Base-by-base conservation (phyloP, 768 basidiomycete species). In the Collybiopsis confluens region DNA sequence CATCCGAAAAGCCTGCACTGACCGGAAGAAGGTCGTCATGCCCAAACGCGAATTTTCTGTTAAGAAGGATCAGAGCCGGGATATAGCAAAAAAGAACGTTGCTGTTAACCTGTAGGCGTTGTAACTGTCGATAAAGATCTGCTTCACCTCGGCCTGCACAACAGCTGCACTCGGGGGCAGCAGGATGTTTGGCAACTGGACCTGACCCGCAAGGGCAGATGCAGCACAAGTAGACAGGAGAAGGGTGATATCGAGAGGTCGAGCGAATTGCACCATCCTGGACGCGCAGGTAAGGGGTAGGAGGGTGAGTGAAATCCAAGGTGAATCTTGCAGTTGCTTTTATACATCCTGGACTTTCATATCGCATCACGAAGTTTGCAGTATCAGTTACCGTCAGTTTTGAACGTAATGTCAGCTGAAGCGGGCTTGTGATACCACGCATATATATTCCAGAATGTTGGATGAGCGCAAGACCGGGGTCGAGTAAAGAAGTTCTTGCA, bases 21-120 rank as follows among this genome's bases (percentile, higher is more conserved):
- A 59, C 24, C 11, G 61, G 61, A 18, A 47, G 18, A 30, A 64
- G 33, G 40, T 80, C 77, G 38, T 81, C 80, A 45, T 80, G 77
- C 3, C 78, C 76, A 57, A 70, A 80, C 0, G 80, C 80, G 53
- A 70, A 71, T 45, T 67, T 52, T 54, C 78, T 80, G 13, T 46
- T 13, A 33, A 5, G 30, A 26, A 37, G 1, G 9, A 10, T 1
- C 13, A 15, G 1, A 8, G 15, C 45, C 8, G 35, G 3, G 20
- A 8, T 20, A 8, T 1, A 18, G 7, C 20, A 18, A 30, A 18
- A 38, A 6, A 45, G 10, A 26, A 37, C 52, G 38, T 10, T 26
- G 23, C 13, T 5, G 18, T 30, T 8, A 35, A 76, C 77, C 67
- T 69, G 64, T 81, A 81, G 21, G 79, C 74, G 2, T 59, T 45